Evolutionary conservation across 176 grass and related monocot species (phyloP).

Genomic region (Lolium multiflorum): DNA sequence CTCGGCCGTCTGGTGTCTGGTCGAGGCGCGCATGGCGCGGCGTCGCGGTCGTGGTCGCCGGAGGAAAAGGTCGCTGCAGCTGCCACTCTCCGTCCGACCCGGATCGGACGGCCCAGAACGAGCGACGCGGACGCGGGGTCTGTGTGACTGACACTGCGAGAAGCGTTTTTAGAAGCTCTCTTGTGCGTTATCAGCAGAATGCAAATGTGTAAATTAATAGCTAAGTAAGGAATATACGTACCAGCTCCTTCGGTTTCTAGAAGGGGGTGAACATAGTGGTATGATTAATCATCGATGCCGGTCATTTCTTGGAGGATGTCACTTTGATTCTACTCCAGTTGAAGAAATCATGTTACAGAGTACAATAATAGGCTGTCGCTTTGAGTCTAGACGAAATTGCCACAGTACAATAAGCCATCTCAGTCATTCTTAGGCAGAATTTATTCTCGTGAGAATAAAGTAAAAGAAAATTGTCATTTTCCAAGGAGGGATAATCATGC

Average conservation of each 20-base stretch:
- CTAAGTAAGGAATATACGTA: neutral
- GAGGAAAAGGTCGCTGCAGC: neutral
- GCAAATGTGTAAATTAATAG: neutral
- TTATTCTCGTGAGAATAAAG: too few relatives aligned
- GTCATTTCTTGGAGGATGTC: neutral
- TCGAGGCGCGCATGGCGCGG: neutral
- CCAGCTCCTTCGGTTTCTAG: neutral
- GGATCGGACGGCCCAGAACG: neutral
- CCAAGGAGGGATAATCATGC: too few relatives aligned
- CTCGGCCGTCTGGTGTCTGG: neutral
- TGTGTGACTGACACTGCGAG: neutral
- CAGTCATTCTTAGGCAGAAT: too few relatives aligned
- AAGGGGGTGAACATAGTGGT: neutral
- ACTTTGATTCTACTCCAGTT: too few relatives aligned
- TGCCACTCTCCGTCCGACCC: neutral
- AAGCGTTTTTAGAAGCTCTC: conserved; percentile 38
- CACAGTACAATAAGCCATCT: too few relatives aligned
- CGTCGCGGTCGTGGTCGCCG: neutral
- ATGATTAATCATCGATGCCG: neutral
- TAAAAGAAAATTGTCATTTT: too few relatives aligned
- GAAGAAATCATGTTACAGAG: too few relatives aligned
- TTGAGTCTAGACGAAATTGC: too few relatives aligned
- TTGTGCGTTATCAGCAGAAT: neutral
- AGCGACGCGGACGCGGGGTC: neutral
- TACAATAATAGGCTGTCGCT: too few relatives aligned